phyloP scores from a whole-genome alignment of 2,329 filamentous ascomycete species.

The Aspergillus novofumigatus region DNA sequence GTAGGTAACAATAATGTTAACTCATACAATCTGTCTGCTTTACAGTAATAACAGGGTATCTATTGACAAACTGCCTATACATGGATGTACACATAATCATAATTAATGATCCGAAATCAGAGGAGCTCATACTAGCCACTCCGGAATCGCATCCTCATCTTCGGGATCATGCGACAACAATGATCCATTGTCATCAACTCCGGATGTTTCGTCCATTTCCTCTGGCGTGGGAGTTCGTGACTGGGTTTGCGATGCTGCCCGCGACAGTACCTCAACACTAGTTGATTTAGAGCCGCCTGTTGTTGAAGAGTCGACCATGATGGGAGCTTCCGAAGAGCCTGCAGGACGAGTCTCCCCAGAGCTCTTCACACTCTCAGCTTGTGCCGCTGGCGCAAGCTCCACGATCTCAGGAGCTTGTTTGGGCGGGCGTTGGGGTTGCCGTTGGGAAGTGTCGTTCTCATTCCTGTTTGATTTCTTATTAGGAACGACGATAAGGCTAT shows the following conservation, averaged over 20 bases:
- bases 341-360: neutral
- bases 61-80: neutral
- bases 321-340: conserved; percentile 21
- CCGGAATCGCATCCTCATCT: conserved; percentile 62
- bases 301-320: conserved; percentile 23
- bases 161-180: conserved; percentile 60
- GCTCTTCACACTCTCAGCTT: neutral
- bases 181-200: conserved; percentile 46
- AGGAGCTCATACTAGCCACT: conserved; percentile 52
- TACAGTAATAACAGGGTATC: neutral
- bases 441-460: neutral
- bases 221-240: conserved; percentile 11
- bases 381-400: neutral
- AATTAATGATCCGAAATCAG: neutral
- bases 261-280: conserved; percentile 24
- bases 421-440: neutral
- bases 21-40: neutral
- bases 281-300: conserved; percentile 18
- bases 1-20: no score
- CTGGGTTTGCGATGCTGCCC: conserved; percentile 11
- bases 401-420: neutral
- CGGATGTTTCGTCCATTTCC: conserved; percentile 20
- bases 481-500: conserved; percentile 30
- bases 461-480: conserved; percentile 5
- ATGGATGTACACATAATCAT: neutral